phyloP scores from a whole-genome alignment of 108 stramenopile genomes.

The Nitzschia sp. region DNA sequence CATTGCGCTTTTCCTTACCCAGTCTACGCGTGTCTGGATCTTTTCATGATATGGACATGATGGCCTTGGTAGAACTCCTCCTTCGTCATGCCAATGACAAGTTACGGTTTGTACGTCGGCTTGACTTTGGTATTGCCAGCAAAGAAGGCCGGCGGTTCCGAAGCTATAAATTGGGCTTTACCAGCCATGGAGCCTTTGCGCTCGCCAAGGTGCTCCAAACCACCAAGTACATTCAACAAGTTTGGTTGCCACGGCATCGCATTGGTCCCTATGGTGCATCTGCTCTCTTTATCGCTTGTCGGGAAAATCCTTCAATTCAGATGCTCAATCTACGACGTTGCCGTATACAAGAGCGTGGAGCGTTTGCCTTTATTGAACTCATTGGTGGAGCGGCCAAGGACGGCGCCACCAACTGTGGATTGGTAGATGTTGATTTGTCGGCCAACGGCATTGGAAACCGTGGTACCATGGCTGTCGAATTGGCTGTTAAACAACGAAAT shows the following conservation, averaged over 20 bases:
- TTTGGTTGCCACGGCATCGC: slow-evolving; percentile 59
- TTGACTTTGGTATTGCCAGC: slow-evolving; percentile 65
- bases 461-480: slow-evolving; percentile 60
- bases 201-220: slow-evolving; percentile 61
- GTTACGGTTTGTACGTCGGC: slow-evolving; percentile 50
- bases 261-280: slow-evolving; percentile 79
- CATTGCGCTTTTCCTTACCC: slow-evolving; percentile 65
- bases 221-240: slow-evolving; percentile 58
- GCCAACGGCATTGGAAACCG: slow-evolving; percentile 70
- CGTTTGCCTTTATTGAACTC: slow-evolving; percentile 61
- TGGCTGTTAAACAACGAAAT: slow-evolving; percentile 34
- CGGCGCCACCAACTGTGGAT: slow-evolving; percentile 5
- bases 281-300: slow-evolving; percentile 63
- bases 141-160: slow-evolving; percentile 40
- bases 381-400: neutral
- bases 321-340: slow-evolving; percentile 60
- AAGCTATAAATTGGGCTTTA: slow-evolving; percentile 46
- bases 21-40: slow-evolving; percentile 60
- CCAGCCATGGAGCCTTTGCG: slow-evolving; percentile 73
- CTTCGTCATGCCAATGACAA: slow-evolving; percentile 64
- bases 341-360: slow-evolving; percentile 73
- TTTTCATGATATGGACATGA: slow-evolving; percentile 83
- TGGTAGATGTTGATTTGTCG: slow-evolving; percentile 63
- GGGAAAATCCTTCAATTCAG: slow-evolving; percentile 48
- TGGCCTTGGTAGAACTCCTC: slow-evolving; percentile 67